Base-by-base conservation (phyloP, 169 alveolate genomes). In the Perkinsus olseni region DNA sequence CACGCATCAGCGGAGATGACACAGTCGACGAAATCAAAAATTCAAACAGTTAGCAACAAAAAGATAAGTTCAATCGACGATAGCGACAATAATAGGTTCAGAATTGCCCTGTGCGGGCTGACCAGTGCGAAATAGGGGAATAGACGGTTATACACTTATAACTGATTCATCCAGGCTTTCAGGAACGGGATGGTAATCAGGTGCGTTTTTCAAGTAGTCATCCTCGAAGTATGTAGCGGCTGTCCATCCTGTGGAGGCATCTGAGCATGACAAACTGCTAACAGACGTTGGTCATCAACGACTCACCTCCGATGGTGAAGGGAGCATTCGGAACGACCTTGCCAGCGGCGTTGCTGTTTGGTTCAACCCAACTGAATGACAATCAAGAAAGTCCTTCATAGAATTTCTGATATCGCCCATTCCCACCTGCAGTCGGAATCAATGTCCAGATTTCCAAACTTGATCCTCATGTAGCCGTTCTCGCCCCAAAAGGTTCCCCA, bases 401-500 rank as follows among this genome's bases (percentile, higher is more conserved):
- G n/a, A n/a, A n/a, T n/a, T n/a, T n/a, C n/a, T n/a, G n/a, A n/a
- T n/a, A n/a, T n/a, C 24, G 62, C 62, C 17, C 62, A 45, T 45
- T 6, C 62, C 17, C 24, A 45, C 62, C 62, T 62, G 82, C 82
- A 62, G 34, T 62, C 82, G 36, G 82, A 62, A 62, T 62, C 82
- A 21, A 62, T 62, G 1, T 62, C 17, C 8, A 62, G 82, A 24
- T 62, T 62, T 3, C 82, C 82, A 24, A 62, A 62, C 82, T 62
- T 62, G 82, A 62, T 62, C 82, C 82, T 8, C 82, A 96, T 94
- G 91, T 93, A 96, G 28, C 97, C 97, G 31, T 92, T 91, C 45
- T 95, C 96, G 45, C 97, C 97, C 97, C 97, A 96, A 11, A 74
- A 31, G 24, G 96, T 74, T 48, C 97, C 97, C 97, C 97, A 96